Conservation (phyloP, 1,284 basidiomycete genomes). For the Rhodotorula sp. region DNA sequence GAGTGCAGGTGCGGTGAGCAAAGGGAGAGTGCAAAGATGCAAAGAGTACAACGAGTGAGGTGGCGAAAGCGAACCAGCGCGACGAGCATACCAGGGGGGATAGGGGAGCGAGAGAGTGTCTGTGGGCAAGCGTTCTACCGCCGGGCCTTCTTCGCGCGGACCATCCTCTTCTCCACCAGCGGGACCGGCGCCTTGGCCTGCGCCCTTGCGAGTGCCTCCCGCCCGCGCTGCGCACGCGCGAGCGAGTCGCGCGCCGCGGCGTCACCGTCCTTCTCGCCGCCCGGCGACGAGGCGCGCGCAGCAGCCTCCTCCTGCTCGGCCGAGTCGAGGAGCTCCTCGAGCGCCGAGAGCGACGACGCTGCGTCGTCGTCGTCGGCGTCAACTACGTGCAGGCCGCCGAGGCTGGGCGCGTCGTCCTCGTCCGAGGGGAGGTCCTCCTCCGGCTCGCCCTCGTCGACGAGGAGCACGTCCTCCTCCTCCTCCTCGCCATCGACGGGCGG, state of each 20-base stretch:
- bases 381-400: conserved; percentile 49
- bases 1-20: no score
- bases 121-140: not conserved
- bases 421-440: conserved; percentile 54
- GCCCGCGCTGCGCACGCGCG: not conserved
- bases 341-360: not conserved
- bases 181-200: not conserved
- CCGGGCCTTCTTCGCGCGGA: not conserved
- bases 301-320: not conserved
- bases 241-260: not conserved
- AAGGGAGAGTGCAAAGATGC: no score
- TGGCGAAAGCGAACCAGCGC: not conserved
- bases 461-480: not conserved
- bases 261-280: not conserved
- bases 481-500: not conserved
- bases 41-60: not conserved
- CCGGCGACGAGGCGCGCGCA: not conserved
- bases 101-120: no score
- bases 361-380: conserved; percentile 2
- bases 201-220: not conserved
- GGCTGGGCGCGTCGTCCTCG: conserved; percentile 41
- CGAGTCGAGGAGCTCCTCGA: conserved; percentile 34
- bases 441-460: not conserved
- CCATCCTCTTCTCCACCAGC: not conserved
- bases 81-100: no score